These are phyloP conservation scores for Phytophthora ramorum DNA, from an alignment of 352 stramenopile genomes.

Conservation along the genomic window DNA sequence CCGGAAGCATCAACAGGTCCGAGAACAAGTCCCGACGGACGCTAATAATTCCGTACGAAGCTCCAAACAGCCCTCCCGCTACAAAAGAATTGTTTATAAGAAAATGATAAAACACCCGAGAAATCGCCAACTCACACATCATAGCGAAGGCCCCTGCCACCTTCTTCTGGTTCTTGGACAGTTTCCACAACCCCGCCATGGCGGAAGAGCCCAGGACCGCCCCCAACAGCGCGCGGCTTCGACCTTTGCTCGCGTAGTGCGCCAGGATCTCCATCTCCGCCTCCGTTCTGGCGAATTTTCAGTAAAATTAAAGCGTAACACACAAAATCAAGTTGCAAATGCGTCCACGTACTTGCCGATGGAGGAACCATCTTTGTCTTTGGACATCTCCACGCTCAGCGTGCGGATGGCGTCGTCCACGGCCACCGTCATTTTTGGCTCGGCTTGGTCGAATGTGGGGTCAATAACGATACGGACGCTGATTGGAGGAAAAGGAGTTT, in stretches of 20 bases:
- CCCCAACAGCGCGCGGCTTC: constrained; percentile 52
- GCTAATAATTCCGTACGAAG: constrained; percentile 73
- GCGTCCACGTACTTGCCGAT: constrained; percentile 62
- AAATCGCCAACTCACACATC: constrained; percentile 38
- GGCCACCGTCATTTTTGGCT: constrained; percentile 29
- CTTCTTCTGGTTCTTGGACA: constrained; percentile 51
- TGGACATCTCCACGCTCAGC: constrained; percentile 65
- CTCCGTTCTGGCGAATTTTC: constrained; percentile 52
- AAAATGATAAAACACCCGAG: not conserved
- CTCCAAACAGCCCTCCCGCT: constrained; percentile 65
- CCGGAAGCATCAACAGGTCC: constrained; percentile 70
- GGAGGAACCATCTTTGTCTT: constrained; percentile 49
- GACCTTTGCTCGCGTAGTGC: constrained; percentile 56
- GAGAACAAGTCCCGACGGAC: constrained; percentile 74
- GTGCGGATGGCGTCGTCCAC: constrained; percentile 75
- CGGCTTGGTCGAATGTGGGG: not conserved
- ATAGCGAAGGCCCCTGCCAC: constrained; percentile 43
- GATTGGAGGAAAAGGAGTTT: constrained; percentile 25
- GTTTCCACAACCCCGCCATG: constrained; percentile 49
- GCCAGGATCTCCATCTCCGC: constrained; percentile 69
- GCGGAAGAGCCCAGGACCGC: constrained; percentile 40
- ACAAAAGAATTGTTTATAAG: constrained; percentile 7
- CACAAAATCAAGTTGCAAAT: not conserved
- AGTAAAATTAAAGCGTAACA: constrained; percentile 1
- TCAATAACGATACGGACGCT: not conserved